Evolutionary conservation across 306 rosid genomes (phyloP).

Genomic region (Mimosa bimucronata): DNA sequence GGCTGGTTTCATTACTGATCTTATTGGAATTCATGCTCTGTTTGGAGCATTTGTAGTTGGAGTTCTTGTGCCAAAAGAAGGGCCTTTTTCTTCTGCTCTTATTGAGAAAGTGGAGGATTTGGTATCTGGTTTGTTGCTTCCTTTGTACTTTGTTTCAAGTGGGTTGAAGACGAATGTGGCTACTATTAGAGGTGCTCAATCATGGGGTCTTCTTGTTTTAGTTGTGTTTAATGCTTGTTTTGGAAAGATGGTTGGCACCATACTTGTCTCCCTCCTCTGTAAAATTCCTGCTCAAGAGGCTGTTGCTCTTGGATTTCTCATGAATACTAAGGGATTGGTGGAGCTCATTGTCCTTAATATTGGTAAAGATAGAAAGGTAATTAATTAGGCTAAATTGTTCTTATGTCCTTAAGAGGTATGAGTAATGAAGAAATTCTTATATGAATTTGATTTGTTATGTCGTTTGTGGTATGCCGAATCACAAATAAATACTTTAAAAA

Average conservation of each 20-base stretch:
- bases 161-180: constrained; percentile 72
- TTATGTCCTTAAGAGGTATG: no score
- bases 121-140: constrained; percentile 66
- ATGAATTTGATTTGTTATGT: no score
- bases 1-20: constrained; percentile 64
- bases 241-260: constrained; percentile 71
- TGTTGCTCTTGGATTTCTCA: constrained; percentile 69
- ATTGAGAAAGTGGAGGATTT: constrained; percentile 79
- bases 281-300: constrained; percentile 58
- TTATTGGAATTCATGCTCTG: constrained; percentile 73
- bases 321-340: constrained; percentile 78
- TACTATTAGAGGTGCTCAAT: constrained; percentile 57
- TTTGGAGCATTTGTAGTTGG: constrained; percentile 80
- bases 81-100: constrained; percentile 57
- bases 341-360: constrained; percentile 81
- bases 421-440: no score
- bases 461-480: no score
- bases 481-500: no score
- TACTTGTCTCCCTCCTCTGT: constrained; percentile 52
- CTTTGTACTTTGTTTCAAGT: constrained; percentile 70
- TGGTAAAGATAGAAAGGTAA: constrained; percentile 76
- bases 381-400: background rate
- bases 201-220: constrained; percentile 69
- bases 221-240: constrained; percentile 67
- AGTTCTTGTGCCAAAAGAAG: constrained; percentile 59